These are phyloP conservation scores for Cystobasidiopsis lactophilus DNA, from an alignment of 768 basidiomycete species.

Conservation along the genomic window DNA sequence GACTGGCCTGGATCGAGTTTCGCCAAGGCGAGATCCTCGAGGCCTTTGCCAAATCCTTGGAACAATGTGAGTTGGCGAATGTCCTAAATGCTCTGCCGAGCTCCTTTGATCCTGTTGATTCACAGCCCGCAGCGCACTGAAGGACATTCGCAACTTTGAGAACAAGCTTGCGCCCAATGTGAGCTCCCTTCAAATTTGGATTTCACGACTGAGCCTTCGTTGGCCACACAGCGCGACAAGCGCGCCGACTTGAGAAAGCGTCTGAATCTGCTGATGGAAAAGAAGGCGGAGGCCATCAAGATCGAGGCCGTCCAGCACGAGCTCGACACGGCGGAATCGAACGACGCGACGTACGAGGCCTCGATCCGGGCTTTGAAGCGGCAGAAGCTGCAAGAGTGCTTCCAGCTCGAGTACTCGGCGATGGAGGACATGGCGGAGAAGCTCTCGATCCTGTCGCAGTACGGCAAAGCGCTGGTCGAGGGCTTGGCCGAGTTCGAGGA, in stretches of 20 bases:
- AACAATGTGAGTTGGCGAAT: no score
- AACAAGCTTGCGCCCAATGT: slow-evolving; percentile 10
- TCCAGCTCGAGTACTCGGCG: slow-evolving; percentile 11
- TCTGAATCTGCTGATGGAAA: not conserved
- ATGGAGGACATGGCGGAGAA: slow-evolving; percentile 17
- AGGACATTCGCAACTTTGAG: slow-evolving; percentile 21
- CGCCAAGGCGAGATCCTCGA: slow-evolving; percentile 11
- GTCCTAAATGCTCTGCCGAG: no score
- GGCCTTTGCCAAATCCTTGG: slow-evolving; percentile 6
- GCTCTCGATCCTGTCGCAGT: slow-evolving; percentile 12
- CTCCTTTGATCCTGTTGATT: no score
- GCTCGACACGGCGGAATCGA: not conserved
- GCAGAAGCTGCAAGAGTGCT: slow-evolving; percentile 14
- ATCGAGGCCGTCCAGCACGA: not conserved
- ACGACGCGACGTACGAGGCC: slow-evolving; percentile 3
- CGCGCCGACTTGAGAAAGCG: slow-evolving; percentile 1
- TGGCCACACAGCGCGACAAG: slow-evolving; percentile 1
- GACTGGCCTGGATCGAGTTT: slow-evolving; percentile 12
- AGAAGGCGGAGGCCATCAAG: slow-evolving; percentile 3
- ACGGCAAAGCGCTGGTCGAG: slow-evolving; percentile 14
- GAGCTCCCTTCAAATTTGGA: not conserved
- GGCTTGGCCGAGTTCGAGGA: slow-evolving; percentile 12
- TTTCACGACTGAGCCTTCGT: slow-evolving; percentile 4
- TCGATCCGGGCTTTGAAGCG: slow-evolving; percentile 12
- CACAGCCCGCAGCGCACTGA: slow-evolving; percentile 9